Percentiles rank a stretch among this genome's conserved stretches.
phyloP scores from a whole-genome alignment of 345 rosid genomes.

The Citrus inodora region DNA sequence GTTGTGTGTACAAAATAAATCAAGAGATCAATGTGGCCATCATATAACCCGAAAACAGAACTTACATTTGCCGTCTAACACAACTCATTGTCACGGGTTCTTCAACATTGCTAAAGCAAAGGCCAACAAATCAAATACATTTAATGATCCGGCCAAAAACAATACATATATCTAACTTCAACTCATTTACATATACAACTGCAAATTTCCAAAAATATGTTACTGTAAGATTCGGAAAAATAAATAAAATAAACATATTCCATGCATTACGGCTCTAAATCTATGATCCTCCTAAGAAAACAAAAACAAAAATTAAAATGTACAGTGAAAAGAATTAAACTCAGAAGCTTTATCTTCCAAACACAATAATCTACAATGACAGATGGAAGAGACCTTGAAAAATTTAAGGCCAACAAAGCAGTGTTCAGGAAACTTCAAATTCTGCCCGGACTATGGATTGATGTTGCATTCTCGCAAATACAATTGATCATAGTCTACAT shows the following conservation, averaged over 20 bases:
- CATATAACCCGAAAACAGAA: neutral
- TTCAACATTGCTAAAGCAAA: neutral
- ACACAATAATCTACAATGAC: conserved; percentile 11
- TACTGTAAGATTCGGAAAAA: neutral
- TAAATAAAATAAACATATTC: neutral
- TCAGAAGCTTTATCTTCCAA: neutral
- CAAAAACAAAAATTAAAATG: conserved; percentile 10
- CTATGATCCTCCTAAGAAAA: conserved; percentile 20
- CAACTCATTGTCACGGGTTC: neutral
- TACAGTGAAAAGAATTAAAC: conserved; percentile 16
- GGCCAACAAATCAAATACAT: neutral
- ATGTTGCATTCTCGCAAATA: conserved; percentile 74
- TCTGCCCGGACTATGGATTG: conserved; percentile 39
- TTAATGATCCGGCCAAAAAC: neutral
- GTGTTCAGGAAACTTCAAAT: neutral
- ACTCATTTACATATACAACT: conserved; percentile 11
- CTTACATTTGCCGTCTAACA: neutral
- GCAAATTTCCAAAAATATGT: neutral
- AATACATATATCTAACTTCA: neutral
- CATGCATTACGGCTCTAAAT: neutral
- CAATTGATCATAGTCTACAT: conserved; percentile 52
- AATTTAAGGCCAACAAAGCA: neutral
- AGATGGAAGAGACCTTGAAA: conserved; percentile 1
- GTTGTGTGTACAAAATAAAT: no score
- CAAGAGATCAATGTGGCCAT: neutral